A percentile compares a stretch with the other conserved stretches of the same genome.
phyloP scores from a whole-genome alignment of 148 eudicot species.

The Fallopia convolvulus region DNA sequence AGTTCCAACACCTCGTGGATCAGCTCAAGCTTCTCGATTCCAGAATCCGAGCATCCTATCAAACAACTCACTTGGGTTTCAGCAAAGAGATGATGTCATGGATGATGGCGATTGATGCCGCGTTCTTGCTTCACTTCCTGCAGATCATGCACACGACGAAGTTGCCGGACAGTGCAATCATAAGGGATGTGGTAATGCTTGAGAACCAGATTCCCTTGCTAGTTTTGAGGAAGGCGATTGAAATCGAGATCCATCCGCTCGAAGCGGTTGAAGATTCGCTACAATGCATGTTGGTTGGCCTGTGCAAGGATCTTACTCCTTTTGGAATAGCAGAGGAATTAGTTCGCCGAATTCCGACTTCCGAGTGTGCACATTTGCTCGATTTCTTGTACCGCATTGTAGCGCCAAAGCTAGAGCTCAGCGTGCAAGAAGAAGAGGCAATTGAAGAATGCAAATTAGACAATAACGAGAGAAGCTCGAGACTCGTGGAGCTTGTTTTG shows the following conservation, averaged over 20 bases:
- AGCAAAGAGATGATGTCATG: slow-evolving; percentile 28
- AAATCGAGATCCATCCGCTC: background rate
- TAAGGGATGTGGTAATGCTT: slow-evolving; percentile 36
- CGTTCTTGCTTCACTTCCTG: slow-evolving; percentile 28
- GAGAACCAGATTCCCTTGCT: slow-evolving; percentile 40
- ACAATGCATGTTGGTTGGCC: slow-evolving; percentile 8
- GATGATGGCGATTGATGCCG: slow-evolving; percentile 40
- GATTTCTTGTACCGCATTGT: slow-evolving; percentile 24
- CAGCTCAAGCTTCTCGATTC: slow-evolving; percentile 19
- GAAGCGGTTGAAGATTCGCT: slow-evolving; percentile 19
- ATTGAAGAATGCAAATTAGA: slow-evolving; percentile 3
- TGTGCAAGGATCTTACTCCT: slow-evolving; percentile 25
- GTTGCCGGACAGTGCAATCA: slow-evolving; percentile 16
- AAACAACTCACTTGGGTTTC: slow-evolving; percentile 31
- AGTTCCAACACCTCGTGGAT: slow-evolving; percentile 25
- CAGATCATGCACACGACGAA: slow-evolving; percentile 7
- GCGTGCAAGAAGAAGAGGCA: slow-evolving; percentile 12
- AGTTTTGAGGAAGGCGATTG: slow-evolving; percentile 20
- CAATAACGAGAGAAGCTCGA: background rate
- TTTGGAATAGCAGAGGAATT: slow-evolving; percentile 13
- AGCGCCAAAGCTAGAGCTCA: slow-evolving; percentile 21
- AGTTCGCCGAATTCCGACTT: slow-evolving; percentile 3
- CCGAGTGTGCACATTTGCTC: slow-evolving; percentile 25
- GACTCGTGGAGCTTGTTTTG: slow-evolving; percentile 1
- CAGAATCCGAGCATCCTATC: slow-evolving; percentile 33